Evolutionary conservation across 345 rosid species (phyloP).

Genomic region (Gossypium sturtianum): DNA sequence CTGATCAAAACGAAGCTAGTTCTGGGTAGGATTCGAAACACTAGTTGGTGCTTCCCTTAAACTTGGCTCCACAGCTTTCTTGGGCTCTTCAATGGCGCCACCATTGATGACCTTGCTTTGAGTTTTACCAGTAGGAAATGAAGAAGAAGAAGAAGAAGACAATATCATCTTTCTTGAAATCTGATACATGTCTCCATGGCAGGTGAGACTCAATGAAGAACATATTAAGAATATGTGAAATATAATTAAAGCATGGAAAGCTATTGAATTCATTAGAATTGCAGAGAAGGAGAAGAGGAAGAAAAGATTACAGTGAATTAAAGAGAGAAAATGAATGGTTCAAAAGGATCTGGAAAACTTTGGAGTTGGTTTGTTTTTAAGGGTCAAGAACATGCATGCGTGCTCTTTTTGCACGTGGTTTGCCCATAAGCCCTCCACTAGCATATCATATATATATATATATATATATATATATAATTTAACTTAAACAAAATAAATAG

Average conservation of each 20-base stretch:
- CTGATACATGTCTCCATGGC: slow-evolving; percentile 9
- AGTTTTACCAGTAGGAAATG: slow-evolving; percentile 6
- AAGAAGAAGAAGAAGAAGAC: slow-evolving; percentile 16
- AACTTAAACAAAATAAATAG: too few species aligned
- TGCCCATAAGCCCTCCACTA: neutral
- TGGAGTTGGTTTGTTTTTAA: slow-evolving; percentile 1
- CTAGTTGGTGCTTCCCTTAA: slow-evolving; percentile 52
- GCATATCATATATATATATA: neutral
- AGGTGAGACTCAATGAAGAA: slow-evolving; percentile 15
- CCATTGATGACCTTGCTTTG: slow-evolving; percentile 1
- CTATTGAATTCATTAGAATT: slow-evolving; percentile 18
- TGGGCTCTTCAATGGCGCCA: slow-evolving; percentile 22
- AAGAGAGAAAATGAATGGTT: neutral
- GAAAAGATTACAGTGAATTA: neutral
- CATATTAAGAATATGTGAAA: slow-evolving; percentile 11
- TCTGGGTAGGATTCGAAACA: slow-evolving; percentile 49
- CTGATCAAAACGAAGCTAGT: slow-evolving; percentile 21
- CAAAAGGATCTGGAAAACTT: slow-evolving; percentile 1
- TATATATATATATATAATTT: too few species aligned
- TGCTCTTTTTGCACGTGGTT: slow-evolving; percentile 24
- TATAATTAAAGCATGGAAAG: slow-evolving; percentile 20
- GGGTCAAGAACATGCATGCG: slow-evolving; percentile 12
- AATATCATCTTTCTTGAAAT: slow-evolving; percentile 19
- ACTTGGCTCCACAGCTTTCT: slow-evolving; percentile 49
- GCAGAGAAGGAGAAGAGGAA: neutral